phyloP scores from a whole-genome alignment of 768 basidiomycete genomes.

The Podaxis rugospora region DNA sequence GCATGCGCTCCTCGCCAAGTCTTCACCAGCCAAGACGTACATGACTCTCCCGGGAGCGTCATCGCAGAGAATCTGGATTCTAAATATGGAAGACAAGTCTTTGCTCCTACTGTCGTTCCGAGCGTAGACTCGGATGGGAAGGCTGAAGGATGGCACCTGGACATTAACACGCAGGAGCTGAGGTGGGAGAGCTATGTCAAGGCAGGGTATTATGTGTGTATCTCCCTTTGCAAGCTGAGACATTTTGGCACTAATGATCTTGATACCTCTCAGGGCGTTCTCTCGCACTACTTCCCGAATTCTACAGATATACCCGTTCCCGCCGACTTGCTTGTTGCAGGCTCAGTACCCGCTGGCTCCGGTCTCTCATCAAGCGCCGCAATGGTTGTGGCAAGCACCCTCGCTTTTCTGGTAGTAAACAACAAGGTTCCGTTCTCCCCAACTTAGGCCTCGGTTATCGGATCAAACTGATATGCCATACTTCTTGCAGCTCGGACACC shows the following conservation, averaged over 20 bases:
- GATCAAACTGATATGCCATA: neutral
- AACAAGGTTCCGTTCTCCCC: constrained; percentile 40
- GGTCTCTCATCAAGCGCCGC: constrained; percentile 88
- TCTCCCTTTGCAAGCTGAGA: neutral
- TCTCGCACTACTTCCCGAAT: constrained; percentile 53
- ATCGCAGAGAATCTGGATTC: constrained; percentile 56
- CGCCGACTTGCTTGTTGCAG: constrained; percentile 74
- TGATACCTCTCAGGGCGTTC: constrained; percentile 48
- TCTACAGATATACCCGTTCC: constrained; percentile 38
- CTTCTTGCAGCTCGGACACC: constrained; percentile 1
- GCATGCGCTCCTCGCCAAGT: constrained; percentile 55
- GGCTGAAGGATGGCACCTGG: constrained; percentile 63
- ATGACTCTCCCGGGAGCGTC: constrained; percentile 47
- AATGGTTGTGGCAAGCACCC: constrained; percentile 83
- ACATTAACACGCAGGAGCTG: constrained; percentile 64
- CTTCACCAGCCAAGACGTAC: constrained; percentile 18
- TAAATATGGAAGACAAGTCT: constrained; percentile 56
- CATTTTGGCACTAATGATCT: neutral
- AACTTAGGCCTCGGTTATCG: neutral
- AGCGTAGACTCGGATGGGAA: constrained; percentile 17
- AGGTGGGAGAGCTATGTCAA: constrained; percentile 89
- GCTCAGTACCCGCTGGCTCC: constrained; percentile 81
- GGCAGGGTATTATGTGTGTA: constrained; percentile 74
- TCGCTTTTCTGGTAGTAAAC: constrained; percentile 78
- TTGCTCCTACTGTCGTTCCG: constrained; percentile 39